phyloP scores from a whole-genome alignment of 352 stramenopile genomes.

The Phytophthora lateralis region DNA sequence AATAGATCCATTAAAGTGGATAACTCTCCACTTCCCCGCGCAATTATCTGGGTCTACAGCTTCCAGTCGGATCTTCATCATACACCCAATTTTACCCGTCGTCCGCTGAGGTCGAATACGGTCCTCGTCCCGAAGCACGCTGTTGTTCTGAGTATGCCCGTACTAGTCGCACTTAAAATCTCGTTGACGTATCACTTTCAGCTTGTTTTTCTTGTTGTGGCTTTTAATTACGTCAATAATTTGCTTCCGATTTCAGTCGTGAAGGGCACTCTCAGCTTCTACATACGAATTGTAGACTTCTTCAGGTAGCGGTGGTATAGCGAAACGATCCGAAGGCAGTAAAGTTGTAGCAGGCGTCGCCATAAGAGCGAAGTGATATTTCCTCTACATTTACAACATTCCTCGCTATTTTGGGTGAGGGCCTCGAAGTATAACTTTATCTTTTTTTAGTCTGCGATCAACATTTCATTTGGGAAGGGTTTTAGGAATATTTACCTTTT shows the following conservation, averaged over 20 bases:
- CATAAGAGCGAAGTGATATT: too few species aligned
- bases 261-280: too few species aligned
- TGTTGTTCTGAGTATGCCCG: not conserved
- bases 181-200: not conserved
- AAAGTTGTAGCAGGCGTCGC: too few species aligned
- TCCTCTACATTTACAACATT: too few species aligned
- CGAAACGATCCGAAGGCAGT: too few species aligned
- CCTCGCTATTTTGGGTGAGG: too few species aligned
- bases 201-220: not conserved
- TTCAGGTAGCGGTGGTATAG: too few species aligned
- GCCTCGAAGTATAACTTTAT: too few species aligned
- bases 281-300: too few species aligned
- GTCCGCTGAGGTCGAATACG: not conserved
- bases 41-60: not conserved
- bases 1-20: not conserved
- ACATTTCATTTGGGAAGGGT: too few species aligned
- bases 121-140: not conserved
- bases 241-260: not conserved
- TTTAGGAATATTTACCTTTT: too few species aligned
- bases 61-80: not conserved
- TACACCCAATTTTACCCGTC: not conserved
- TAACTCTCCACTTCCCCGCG: not conserved
- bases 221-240: not conserved
- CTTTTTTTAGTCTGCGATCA: too few species aligned
- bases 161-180: not conserved